phyloP scores from a whole-genome alignment of 306 rosid genomes.

The Ammopiptanthus mongolicus region DNA sequence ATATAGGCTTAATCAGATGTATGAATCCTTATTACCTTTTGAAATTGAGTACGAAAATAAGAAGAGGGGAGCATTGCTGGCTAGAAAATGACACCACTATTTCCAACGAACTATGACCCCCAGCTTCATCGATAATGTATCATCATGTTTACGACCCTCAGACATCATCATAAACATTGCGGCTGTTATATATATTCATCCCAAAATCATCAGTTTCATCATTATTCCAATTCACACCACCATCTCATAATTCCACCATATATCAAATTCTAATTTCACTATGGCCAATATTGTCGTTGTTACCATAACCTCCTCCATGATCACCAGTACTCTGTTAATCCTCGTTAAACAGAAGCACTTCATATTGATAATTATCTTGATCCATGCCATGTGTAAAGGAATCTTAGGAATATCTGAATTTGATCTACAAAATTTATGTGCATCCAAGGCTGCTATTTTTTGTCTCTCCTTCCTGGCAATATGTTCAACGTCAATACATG shows the following conservation, averaged over 20 bases:
- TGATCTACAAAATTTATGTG: neutral
- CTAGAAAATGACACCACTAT: conserved; percentile 17
- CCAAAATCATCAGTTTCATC: neutral
- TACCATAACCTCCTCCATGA: no score
- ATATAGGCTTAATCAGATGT: no score
- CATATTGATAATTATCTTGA: neutral
- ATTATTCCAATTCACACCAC: neutral
- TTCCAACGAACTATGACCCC: neutral
- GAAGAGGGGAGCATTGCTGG: neutral
- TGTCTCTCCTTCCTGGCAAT: neutral
- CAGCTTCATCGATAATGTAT: neutral
- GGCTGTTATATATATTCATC: neutral
- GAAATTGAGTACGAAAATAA: neutral
- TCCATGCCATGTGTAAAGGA: neutral
- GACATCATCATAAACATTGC: neutral
- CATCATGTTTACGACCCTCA: neutral
- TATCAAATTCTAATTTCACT: neutral
- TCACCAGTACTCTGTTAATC: neutral
- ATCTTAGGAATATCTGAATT: neutral
- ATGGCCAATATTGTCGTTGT: neutral
- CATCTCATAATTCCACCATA: neutral
- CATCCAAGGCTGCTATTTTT: neutral
- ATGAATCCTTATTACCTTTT: no score
- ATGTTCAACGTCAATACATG: neutral
- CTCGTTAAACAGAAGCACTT: neutral